A percentile compares a stretch with the other conserved stretches of the same genome.
These are phyloP conservation scores for Colletotrichum tropicale DNA, from an alignment of 2,329 filamentous ascomycete species.

Conservation along the genomic window DNA sequence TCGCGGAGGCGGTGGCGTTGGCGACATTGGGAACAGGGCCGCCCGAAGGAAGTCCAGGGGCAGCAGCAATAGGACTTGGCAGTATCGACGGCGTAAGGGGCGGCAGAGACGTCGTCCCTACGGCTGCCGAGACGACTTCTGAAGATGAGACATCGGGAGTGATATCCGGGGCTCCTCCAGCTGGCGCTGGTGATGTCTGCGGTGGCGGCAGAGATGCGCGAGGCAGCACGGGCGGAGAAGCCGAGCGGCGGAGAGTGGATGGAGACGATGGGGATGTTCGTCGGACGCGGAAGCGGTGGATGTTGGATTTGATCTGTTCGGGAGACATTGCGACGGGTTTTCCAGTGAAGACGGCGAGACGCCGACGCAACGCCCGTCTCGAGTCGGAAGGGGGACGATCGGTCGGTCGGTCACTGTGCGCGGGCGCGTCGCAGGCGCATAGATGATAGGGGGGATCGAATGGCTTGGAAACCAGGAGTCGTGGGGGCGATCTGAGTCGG, in stretches of 20 bases:
- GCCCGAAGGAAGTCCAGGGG: background rate
- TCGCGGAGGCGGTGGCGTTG: constrained; percentile 30
- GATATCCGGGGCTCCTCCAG: background rate
- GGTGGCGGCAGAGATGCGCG: background rate
- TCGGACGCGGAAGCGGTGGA: constrained; percentile 30
- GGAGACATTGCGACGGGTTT: constrained; percentile 15
- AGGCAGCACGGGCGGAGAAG: constrained; percentile 18
- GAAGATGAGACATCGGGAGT: background rate
- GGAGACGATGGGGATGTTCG: constrained; percentile 21
- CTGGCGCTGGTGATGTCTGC: background rate
- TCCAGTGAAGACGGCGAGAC: background rate
- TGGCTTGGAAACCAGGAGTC: background rate
- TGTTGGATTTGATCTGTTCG: constrained; percentile 25
- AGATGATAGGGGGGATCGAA: background rate
- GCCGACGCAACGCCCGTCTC: constrained; percentile 8
- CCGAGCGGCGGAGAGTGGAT: constrained; percentile 23
- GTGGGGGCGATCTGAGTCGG: background rate
- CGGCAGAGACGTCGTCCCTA: background rate
- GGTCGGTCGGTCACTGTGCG: background rate
- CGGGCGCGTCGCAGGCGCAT: background rate
- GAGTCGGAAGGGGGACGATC: background rate
- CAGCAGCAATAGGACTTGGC: background rate
- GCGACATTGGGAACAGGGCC: background rate
- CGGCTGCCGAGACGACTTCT: background rate
- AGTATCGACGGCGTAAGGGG: background rate